Evolutionary conservation across 805 yeast species (phyloP).

Genomic region (Nakazawaea pomicola): DNA sequence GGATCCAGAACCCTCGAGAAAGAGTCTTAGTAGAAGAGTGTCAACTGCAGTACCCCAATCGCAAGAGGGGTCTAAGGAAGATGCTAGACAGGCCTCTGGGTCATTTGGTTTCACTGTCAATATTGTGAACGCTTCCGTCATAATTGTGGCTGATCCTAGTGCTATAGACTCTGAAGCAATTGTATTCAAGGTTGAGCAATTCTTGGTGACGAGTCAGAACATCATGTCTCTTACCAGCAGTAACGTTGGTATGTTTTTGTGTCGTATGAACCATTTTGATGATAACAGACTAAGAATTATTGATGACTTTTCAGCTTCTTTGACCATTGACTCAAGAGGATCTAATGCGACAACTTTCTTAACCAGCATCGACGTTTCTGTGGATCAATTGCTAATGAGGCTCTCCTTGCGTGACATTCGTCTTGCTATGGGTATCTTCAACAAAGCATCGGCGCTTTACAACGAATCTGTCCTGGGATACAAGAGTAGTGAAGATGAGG

Average conservation of each 20-base stretch:
- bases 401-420: conserved; percentile 84
- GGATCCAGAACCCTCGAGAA: neutral
- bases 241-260: conserved; percentile 82
- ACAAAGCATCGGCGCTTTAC: conserved; percentile 60
- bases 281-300: conserved; percentile 63
- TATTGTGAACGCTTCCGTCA: conserved; percentile 70
- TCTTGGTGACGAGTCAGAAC: conserved; percentile 63
- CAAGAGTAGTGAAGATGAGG: conserved; percentile 13
- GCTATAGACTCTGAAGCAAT: conserved; percentile 73
- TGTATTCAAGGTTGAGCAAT: conserved; percentile 82
- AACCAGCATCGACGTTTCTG: conserved; percentile 60
- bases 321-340: conserved; percentile 67
- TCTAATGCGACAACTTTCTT: conserved; percentile 53
- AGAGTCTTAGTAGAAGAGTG: neutral
- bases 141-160: conserved; percentile 76
- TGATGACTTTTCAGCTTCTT: conserved; percentile 82
- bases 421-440: conserved; percentile 68
- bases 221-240: conserved; percentile 62
- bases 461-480: conserved; percentile 13
- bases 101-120: conserved; percentile 54
- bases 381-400: conserved; percentile 78
- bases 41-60: conserved; percentile 2
- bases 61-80: conserved; percentile 6
- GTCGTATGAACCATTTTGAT: conserved; percentile 66
- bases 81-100: conserved; percentile 14